phyloP scores from a whole-genome alignment of 1,284 basidiomycete genomes.

The Pseudozyma pruni region DNA sequence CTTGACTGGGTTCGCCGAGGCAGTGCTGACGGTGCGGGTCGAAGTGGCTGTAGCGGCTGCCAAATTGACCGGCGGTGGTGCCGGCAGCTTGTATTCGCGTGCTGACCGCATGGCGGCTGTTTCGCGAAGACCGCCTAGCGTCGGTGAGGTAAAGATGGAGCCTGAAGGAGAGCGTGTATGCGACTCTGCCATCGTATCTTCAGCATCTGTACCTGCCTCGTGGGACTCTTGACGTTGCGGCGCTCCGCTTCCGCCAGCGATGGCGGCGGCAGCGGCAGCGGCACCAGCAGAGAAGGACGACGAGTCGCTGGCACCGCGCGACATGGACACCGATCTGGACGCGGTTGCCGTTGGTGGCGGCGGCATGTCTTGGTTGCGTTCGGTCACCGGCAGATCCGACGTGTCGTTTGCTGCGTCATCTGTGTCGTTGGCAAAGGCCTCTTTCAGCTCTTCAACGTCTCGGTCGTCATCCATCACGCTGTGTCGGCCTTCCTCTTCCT shows the following conservation, averaged over 20 bases:
- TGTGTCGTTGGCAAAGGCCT: slow-evolving; percentile 70
- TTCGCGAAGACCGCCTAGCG: slow-evolving; percentile 37
- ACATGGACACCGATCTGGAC: slow-evolving; percentile 28
- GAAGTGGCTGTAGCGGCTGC: slow-evolving; percentile 28
- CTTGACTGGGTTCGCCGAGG: slow-evolving; percentile 30
- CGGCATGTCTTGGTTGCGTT: slow-evolving; percentile 1
- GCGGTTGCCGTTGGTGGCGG: background rate
- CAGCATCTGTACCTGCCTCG: background rate
- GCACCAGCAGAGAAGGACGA: slow-evolving; percentile 37
- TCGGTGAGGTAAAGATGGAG: slow-evolving; percentile 37
- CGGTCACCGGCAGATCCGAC: background rate
- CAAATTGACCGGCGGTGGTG: slow-evolving; percentile 46
- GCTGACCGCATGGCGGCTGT: slow-evolving; percentile 31
- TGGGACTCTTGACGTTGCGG: slow-evolving; percentile 10
- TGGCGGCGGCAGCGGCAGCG: slow-evolving; percentile 29
- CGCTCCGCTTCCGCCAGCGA: slow-evolving; percentile 17
- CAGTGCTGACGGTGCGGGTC: slow-evolving; percentile 28
- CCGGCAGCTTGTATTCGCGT: slow-evolving; percentile 50
- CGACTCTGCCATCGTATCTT: slow-evolving; percentile 6
- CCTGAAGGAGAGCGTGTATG: slow-evolving; percentile 21
- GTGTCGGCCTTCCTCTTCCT: slow-evolving; percentile 71
- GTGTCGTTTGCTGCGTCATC: slow-evolving; percentile 21
- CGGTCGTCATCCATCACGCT: slow-evolving; percentile 29
- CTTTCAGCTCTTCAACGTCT: slow-evolving; percentile 70
- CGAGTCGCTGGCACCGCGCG: slow-evolving; percentile 27